Evolutionary conservation across 2,329 filamentous ascomycete genomes (phyloP).

Genomic region (Apiospora rasikravindrae): DNA sequence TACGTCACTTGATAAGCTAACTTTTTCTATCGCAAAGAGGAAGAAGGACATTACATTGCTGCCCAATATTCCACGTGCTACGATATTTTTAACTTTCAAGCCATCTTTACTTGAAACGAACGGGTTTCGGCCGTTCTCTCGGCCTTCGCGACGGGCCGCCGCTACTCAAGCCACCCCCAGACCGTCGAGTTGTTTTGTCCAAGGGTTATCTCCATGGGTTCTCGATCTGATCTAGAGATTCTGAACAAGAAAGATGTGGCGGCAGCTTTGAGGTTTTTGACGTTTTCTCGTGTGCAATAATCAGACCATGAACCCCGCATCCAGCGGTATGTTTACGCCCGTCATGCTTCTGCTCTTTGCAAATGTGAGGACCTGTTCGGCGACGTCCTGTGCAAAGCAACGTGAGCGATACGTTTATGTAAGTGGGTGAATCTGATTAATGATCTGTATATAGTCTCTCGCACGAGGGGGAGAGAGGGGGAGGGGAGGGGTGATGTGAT

Average conservation of each 20-base stretch:
- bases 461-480: no score
- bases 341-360: slow-evolving; percentile 55
- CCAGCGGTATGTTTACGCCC: slow-evolving; percentile 57
- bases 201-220: neutral
- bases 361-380: slow-evolving; percentile 57
- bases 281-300: neutral
- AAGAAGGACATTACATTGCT: neutral
- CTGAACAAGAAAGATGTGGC: neutral
- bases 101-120: neutral
- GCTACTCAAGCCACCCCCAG: neutral
- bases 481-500: neutral
- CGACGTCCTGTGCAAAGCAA: slow-evolving; percentile 49
- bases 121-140: neutral
- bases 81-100: neutral
- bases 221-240: neutral
- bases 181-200: neutral
- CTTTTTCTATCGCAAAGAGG: neutral
- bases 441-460: neutral
- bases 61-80: neutral
- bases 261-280: neutral
- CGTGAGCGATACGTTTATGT: slow-evolving; percentile 16
- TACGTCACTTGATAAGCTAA: neutral
- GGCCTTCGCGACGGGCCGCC: neutral
- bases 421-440: neutral
- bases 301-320: slow-evolving; percentile 44